A percentile compares a stretch with the other conserved stretches of the same genome.
Evolutionary conservation across 805 yeast genomes (phyloP).

Genomic region (Myxozyma mucilagina): DNA sequence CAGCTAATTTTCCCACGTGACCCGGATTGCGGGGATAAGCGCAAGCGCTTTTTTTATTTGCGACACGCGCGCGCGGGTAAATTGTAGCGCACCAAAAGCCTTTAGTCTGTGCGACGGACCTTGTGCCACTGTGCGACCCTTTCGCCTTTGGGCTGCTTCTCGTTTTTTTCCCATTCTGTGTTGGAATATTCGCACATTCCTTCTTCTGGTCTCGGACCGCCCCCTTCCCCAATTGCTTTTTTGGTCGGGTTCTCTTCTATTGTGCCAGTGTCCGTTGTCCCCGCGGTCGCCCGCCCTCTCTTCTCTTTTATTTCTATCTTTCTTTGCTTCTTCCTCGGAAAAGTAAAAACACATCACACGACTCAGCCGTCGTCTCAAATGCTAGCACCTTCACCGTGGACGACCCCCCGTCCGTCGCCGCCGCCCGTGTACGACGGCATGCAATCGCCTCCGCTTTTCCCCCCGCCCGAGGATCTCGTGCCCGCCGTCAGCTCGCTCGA

Average conservation of each 20-base stretch:
- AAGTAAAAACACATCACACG: not conserved
- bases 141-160: no score
- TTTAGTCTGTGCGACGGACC: not conserved
- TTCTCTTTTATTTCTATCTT: not conserved
- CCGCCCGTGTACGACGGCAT: conserved; percentile 8
- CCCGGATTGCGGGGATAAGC: not conserved
- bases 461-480: conserved; percentile 23
- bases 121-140: not conserved
- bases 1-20: not conserved
- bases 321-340: not conserved
- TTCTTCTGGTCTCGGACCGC: no score
- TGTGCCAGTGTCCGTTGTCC: no score
- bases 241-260: no score
- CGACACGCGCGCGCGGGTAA: no score
- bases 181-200: no score
- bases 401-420: conserved; percentile 25
- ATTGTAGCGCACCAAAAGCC: not conserved
- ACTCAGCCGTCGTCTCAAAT: not conserved
- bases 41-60: not conserved
- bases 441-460: conserved; percentile 9
- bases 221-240: no score
- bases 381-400: conserved; percentile 25
- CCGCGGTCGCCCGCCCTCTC: no score
- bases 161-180: no score
- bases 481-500: conserved; percentile 15